Evolutionary conservation across 202 grass and related monocot species (phyloP).

Genomic region (Dendrocalamus latiflorus): DNA sequence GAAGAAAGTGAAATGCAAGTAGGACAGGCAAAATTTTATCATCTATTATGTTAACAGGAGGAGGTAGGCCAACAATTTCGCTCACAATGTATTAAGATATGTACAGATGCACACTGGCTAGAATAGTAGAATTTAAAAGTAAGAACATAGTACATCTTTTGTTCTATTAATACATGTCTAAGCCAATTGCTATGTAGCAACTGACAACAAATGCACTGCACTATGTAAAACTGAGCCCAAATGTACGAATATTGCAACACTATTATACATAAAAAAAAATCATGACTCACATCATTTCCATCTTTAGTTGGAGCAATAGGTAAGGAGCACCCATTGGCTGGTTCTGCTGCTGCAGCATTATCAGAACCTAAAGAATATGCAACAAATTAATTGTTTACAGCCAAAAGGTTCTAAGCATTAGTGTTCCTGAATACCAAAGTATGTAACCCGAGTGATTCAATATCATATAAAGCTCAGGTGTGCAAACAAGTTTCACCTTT

Average conservation of each 20-base stretch:
- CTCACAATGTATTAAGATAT: neutral
- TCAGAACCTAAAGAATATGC: conserved; percentile 38
- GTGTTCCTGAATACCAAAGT: neutral
- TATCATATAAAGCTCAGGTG: neutral
- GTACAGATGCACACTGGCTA: neutral
- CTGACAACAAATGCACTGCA: neutral
- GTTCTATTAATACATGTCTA: neutral
- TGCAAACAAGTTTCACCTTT: conserved; percentile 37
- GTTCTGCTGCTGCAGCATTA: conserved; percentile 30
- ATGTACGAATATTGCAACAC: conserved; percentile 18
- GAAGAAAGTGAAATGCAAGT: neutral
- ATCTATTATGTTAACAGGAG: neutral
- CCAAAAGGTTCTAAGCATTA: neutral
- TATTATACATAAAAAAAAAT: neutral
- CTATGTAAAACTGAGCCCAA: neutral
- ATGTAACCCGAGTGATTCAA: neutral
- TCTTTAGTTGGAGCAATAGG: conserved; percentile 25
- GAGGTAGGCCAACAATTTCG: neutral
- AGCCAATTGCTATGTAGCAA: neutral
- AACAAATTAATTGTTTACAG: conserved; percentile 22
- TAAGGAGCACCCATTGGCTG: conserved; percentile 17
- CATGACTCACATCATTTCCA: conserved; percentile 43
- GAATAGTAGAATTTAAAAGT: conserved; percentile 12
- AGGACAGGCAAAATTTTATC: neutral
- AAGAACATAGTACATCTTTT: neutral